Conservation (phyloP, 208 protist genomes). For the Wallacemonas sp. region DNA sequence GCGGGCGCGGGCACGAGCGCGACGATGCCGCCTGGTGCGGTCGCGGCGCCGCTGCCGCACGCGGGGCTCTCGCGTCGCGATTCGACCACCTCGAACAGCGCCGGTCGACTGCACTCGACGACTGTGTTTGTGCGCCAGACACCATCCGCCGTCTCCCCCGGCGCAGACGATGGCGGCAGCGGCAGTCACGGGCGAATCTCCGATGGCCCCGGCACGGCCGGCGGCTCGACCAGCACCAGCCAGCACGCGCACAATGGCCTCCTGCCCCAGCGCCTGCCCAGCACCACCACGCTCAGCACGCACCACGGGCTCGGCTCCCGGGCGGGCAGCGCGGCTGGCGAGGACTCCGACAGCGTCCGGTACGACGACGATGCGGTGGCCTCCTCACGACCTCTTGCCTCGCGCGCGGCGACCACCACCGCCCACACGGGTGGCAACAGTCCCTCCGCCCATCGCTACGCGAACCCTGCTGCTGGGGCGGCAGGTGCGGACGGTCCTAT, state of each 20-base stretch:
- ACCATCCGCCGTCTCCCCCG: not conserved
- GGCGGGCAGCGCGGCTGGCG: not conserved
- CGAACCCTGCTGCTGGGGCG: not conserved
- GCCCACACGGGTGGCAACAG: too few species aligned
- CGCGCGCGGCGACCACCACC: too few species aligned
- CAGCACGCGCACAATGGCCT: not conserved
- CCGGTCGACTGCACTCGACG: slow-evolving; percentile 4
- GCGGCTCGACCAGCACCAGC: not conserved
- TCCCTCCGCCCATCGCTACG: not conserved
- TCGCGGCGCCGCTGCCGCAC: too few species aligned
- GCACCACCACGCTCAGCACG: slow-evolving; percentile 5
- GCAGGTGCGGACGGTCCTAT: not conserved
- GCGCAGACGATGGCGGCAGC: not conserved
- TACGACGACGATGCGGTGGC: slow-evolving; percentile 3
- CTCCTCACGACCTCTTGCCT: too few species aligned
- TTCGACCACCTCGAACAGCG: not conserved
- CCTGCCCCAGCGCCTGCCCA: slow-evolving; percentile 3
- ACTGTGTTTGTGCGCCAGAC: slow-evolving; percentile 4
- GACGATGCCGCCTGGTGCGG: too few species aligned
- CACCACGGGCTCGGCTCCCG: not conserved
- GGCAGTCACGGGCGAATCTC: not conserved
- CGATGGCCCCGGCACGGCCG: not conserved
- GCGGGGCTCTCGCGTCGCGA: slow-evolving; percentile 8
- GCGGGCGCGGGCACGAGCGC: not conserved
- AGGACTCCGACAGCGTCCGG: slow-evolving; percentile 6